Percentiles rank a stretch among this genome's conserved stretches.
Conservation (phyloP, 2,329 filamentous ascomycete species). For the Colletotrichum spaethianum region DNA sequence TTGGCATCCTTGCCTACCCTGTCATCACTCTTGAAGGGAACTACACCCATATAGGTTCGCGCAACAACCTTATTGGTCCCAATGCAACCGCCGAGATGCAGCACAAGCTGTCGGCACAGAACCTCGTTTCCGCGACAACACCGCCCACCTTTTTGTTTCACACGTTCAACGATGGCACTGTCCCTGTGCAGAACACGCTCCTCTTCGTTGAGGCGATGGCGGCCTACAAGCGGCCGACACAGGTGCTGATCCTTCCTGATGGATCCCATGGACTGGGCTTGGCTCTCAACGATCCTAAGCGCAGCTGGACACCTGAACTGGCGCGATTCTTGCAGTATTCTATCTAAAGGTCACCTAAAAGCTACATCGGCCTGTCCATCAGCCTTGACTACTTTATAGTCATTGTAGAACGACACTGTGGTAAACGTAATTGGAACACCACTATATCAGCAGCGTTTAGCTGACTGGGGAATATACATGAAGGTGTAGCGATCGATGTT, state of each 20-base stretch:
- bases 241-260: conserved; percentile 47
- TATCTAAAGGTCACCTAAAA: background rate
- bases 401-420: background rate
- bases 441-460: background rate
- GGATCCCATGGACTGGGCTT: conserved; percentile 48
- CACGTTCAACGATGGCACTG: conserved; percentile 47
- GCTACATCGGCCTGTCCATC: background rate
- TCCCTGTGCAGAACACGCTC: conserved; percentile 48
- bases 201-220: conserved; percentile 47
- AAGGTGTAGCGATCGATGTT: too few relatives aligned
- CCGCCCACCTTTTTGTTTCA: conserved; percentile 55
- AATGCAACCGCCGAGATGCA: conserved; percentile 41
- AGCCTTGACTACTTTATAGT: too few relatives aligned
- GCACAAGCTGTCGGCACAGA: conserved; percentile 45
- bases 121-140: conserved; percentile 44
- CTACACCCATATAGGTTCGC: conserved; percentile 41
- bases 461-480: too few relatives aligned
- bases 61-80: conserved; percentile 43
- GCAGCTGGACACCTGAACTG: conserved; percentile 47
- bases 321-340: conserved; percentile 47
- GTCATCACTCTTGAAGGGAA: conserved; percentile 44
- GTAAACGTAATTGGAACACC: background rate
- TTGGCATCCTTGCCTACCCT: conserved; percentile 45
- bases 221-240: conserved; percentile 42
- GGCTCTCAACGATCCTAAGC: conserved; percentile 44